Conservation (phyloP, 1,284 basidiomycete genomes). For the Ceratobasidium sp. region DNA sequence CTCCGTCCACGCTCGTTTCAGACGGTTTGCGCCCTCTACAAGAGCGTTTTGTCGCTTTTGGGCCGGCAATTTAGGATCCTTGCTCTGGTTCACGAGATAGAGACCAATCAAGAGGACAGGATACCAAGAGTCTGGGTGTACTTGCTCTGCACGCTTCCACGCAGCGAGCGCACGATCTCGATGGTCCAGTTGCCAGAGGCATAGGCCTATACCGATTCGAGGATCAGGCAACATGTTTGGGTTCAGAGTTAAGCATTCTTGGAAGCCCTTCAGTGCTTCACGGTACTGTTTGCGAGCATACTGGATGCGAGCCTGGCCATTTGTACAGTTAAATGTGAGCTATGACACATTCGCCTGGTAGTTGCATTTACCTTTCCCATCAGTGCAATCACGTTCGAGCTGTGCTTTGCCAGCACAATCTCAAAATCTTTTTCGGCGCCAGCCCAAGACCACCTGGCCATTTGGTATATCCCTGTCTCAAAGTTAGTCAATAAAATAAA, state of each 20-base stretch:
- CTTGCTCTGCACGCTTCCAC: conserved; percentile 86
- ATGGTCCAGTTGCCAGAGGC: conserved; percentile 87
- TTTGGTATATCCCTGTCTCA: conserved; percentile 75
- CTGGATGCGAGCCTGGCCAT: conserved; percentile 77
- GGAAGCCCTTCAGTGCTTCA: conserved; percentile 85
- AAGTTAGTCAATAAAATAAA: conserved; percentile 41
- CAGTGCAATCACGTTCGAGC: conserved; percentile 83
- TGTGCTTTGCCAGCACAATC: conserved; percentile 77
- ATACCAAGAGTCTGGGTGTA: conserved; percentile 81
- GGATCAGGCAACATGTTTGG: conserved; percentile 88
- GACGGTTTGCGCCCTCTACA: conserved; percentile 50
- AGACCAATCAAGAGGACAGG: conserved; percentile 83
- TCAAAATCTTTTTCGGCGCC: conserved; percentile 84
- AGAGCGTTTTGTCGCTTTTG: conserved; percentile 65
- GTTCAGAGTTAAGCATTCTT: conserved; percentile 79
- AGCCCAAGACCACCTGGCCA: conserved; percentile 81
- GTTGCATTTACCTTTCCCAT: conserved; percentile 70
- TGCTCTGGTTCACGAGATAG: conserved; percentile 83
- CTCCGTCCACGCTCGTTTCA: conserved; percentile 48
- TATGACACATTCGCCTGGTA: neutral
- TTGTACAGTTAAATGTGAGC: neutral
- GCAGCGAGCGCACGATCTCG: conserved; percentile 81
- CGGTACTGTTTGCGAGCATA: conserved; percentile 80
- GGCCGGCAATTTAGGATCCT: conserved; percentile 67
- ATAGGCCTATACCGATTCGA: conserved; percentile 91